phyloP scores from a whole-genome alignment of 495 filamentous ascomycete genomes.

The Penicillium egyptiacum region DNA sequence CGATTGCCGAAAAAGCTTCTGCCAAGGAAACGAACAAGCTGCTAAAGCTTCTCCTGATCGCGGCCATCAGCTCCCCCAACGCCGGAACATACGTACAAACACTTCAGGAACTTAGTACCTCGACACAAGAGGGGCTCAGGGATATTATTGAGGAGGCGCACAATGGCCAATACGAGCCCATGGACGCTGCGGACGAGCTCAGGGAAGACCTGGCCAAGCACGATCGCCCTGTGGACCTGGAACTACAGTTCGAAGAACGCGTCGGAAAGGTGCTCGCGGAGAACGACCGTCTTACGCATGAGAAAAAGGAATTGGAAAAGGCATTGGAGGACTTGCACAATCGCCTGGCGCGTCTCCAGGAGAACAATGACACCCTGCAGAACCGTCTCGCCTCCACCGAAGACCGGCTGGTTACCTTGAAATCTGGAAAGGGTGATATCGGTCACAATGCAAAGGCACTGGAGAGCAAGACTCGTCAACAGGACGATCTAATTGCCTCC shows the following conservation, averaged over 20 bases:
- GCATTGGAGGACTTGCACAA: slow-evolving; percentile 55
- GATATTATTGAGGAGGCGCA: slow-evolving; percentile 53
- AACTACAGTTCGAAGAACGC: slow-evolving; percentile 55
- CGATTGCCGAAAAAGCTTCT: slow-evolving; percentile 51
- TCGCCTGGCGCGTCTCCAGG: slow-evolving; percentile 56
- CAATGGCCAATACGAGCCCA: slow-evolving; percentile 39
- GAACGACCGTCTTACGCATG: slow-evolving; percentile 50
- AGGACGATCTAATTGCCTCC: slow-evolving; percentile 56
- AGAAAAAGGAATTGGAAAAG: slow-evolving; percentile 54
- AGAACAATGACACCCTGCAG: slow-evolving; percentile 56
- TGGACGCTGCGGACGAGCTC: slow-evolving; percentile 40
- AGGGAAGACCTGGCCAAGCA: slow-evolving; percentile 35
- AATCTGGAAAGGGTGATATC: slow-evolving; percentile 45
- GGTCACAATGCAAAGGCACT: slow-evolving; percentile 48
- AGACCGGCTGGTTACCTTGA: slow-evolving; percentile 46
- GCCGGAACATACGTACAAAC: slow-evolving; percentile 55
- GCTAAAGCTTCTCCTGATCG: slow-evolving; percentile 62
- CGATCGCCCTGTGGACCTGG: slow-evolving; percentile 44
- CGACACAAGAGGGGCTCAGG: slow-evolving; percentile 48
- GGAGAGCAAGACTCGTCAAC: slow-evolving; percentile 49
- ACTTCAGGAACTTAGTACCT: slow-evolving; percentile 46
- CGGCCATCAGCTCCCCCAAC: slow-evolving; percentile 59
- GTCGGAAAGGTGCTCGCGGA: slow-evolving; percentile 52
- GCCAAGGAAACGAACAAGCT: slow-evolving; percentile 54
- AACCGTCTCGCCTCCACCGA: slow-evolving; percentile 48